Conservation (phyloP, 73 alveolate species). For the Tetrahymena elliotti region DNA sequence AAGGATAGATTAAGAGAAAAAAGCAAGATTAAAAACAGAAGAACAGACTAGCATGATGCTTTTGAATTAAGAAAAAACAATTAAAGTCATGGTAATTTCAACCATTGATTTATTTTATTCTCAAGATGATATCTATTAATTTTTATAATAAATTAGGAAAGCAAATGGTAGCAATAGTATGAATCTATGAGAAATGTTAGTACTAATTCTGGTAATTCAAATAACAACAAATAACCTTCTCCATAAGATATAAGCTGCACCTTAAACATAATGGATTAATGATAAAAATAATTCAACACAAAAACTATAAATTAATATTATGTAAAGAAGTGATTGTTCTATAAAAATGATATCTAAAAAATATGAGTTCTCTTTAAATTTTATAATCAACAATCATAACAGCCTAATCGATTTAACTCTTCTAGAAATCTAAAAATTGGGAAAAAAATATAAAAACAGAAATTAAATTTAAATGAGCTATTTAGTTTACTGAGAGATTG, state of each 20-base stretch:
- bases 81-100: background rate
- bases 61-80: background rate
- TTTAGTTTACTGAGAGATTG: too few species aligned
- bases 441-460: too few species aligned
- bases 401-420: too few species aligned
- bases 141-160: background rate
- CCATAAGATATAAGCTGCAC: background rate
- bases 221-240: background rate
- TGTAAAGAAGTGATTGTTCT: too few species aligned
- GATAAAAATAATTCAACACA: too few species aligned
- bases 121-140: too few species aligned
- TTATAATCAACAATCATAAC: too few species aligned
- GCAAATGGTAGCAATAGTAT: background rate
- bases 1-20: background rate
- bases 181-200: background rate
- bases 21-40: background rate
- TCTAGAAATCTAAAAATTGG: too few species aligned
- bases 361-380: too few species aligned
- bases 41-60: background rate
- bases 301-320: background rate
- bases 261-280: background rate
- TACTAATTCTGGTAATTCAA: background rate
- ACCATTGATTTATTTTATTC: too few species aligned
- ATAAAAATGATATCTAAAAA: too few species aligned
- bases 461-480: too few species aligned